These are phyloP conservation scores for Dryas drummondii DNA, from an alignment of 306 rosid species.

Conservation along the genomic window DNA sequence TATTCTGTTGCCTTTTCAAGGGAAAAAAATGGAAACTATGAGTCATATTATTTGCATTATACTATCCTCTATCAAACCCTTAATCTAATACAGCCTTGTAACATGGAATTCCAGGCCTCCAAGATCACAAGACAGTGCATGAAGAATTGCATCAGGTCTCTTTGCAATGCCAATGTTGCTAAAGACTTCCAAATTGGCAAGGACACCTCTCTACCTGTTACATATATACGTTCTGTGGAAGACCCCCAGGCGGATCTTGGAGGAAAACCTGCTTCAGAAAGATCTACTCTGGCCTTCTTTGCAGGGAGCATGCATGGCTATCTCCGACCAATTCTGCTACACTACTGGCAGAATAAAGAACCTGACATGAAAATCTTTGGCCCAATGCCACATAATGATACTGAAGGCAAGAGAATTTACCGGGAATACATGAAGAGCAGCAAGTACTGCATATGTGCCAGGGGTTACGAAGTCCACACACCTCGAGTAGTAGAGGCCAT, in stretches of 20 bases:
- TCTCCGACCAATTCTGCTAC: constrained; percentile 66
- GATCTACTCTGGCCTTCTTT: constrained; percentile 64
- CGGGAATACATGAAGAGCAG: constrained; percentile 77
- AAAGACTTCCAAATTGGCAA: constrained; percentile 73
- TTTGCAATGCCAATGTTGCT: constrained; percentile 74
- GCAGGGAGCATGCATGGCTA: constrained; percentile 82
- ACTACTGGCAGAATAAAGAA: constrained; percentile 67
- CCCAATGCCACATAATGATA: constrained; percentile 58
- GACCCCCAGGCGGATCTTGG: constrained; percentile 51
- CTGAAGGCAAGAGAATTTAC: constrained; percentile 61
- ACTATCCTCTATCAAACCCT: background rate
- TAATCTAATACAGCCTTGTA: background rate
- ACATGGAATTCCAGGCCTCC: constrained; percentile 60
- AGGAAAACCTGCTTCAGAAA: constrained; percentile 63
- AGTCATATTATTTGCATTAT: background rate
- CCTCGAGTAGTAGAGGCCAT: constrained; percentile 78
- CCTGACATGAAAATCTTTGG: constrained; percentile 81
- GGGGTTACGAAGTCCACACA: constrained; percentile 78
- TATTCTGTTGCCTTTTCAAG: constrained; percentile 5
- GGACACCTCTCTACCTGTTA: constrained; percentile 77
- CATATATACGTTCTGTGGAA: constrained; percentile 56
- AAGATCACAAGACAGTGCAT: constrained; percentile 50
- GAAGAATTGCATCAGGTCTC: constrained; percentile 67
- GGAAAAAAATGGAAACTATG: background rate
- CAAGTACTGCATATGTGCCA: constrained; percentile 83